phyloP scores from a whole-genome alignment of 2,329 filamentous ascomycete genomes.

The Ophiostoma montium region DNA sequence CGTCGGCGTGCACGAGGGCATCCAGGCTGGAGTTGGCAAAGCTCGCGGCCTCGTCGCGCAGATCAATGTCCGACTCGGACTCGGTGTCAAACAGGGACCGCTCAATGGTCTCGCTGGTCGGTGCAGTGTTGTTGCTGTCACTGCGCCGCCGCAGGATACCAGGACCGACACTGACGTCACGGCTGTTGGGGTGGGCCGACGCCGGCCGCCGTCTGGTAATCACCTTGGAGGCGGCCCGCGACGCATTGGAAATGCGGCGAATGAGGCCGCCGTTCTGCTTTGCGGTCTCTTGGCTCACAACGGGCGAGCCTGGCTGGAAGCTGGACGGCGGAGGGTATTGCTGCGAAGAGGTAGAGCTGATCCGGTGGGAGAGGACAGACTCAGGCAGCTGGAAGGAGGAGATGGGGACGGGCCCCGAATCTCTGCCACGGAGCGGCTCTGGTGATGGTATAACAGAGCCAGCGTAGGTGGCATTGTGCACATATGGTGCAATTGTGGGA shows the following conservation, averaged over 20 bases:
- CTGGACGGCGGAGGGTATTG: constrained; percentile 23
- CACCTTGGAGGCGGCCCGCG: constrained; percentile 47
- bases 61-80: constrained; percentile 45
- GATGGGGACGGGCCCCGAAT: constrained; percentile 34
- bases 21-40: constrained; percentile 18
- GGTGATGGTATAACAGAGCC: constrained; percentile 55
- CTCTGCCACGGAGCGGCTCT: constrained; percentile 42
- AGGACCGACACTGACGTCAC: constrained; percentile 80
- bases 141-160: constrained; percentile 72
- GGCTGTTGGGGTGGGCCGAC: constrained; percentile 59
- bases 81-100: constrained; percentile 27
- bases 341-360: constrained; percentile 48
- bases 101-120: constrained; percentile 23
- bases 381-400: constrained; percentile 59
- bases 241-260: constrained; percentile 68
- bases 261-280: constrained; percentile 47
- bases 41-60: constrained; percentile 26
- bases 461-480: constrained; percentile 35
- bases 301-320: constrained; percentile 30
- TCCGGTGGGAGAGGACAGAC: constrained; percentile 46
- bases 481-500: constrained; percentile 41
- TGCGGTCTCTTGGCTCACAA: constrained; percentile 29
- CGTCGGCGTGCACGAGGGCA: neutral
- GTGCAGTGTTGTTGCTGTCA: constrained; percentile 67
- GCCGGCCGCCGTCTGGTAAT: constrained; percentile 58